Conservation (phyloP, 2,329 filamentous ascomycete species). For the Trichoderma hamatum region DNA sequence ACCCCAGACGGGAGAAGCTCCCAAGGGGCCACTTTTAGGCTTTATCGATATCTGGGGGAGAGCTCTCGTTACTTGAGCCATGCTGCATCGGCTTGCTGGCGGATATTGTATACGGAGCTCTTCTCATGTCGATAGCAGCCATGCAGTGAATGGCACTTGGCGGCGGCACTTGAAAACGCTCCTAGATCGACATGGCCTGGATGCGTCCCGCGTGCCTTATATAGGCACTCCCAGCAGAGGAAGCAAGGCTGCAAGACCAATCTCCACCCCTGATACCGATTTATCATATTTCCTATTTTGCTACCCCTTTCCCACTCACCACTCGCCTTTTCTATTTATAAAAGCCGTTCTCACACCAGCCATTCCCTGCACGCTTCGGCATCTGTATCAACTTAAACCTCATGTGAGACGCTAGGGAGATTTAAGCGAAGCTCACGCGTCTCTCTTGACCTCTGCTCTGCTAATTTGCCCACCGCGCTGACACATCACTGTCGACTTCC, state of each 20-base stretch:
- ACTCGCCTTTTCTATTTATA: conserved; percentile 13
- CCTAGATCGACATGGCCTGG: neutral
- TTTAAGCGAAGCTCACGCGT: neutral
- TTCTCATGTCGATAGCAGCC: neutral
- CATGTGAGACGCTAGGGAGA: neutral
- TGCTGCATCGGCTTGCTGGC: neutral
- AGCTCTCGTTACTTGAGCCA: neutral
- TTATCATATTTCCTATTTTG: conserved; percentile 12
- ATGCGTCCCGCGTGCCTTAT: neutral
- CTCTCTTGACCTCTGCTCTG: conserved; percentile 1
- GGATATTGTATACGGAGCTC: neutral
- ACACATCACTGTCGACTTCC: neutral
- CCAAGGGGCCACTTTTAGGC: conserved; percentile 15
- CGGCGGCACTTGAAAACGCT: neutral
- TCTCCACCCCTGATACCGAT: conserved; percentile 17
- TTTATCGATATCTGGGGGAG: conserved; percentile 6
- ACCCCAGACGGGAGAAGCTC: neutral
- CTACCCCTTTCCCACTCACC: conserved; percentile 16
- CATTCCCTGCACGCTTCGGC: conserved; percentile 15
- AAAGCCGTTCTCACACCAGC: neutral
- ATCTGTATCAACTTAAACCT: conserved; percentile 14
- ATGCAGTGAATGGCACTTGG: neutral
- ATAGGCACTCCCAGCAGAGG: neutral
- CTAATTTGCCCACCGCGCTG: neutral
- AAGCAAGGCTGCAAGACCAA: neutral